Base-by-base conservation (phyloP, 2,329 filamentous ascomycete species). In the Fusarium aywerte region DNA sequence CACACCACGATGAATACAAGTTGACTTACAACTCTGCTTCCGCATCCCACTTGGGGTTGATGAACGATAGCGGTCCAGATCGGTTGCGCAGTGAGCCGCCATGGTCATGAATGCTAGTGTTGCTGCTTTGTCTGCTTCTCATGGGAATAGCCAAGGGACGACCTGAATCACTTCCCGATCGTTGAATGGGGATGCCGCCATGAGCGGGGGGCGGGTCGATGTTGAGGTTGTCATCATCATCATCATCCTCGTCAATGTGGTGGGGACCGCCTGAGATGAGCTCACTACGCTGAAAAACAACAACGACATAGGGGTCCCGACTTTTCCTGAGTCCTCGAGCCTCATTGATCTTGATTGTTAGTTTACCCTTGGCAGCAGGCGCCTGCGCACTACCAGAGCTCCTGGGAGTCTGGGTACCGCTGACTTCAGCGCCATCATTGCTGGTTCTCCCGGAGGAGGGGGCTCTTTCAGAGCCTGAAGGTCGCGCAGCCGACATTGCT, bases 271-370 rank as follows among this genome's bases (percentile, higher is more conserved):
- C 90, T 1, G 96, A 98, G 56, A 99, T 97, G 72, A 97, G 90
- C 78, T 99, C 96, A 75, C 95, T 97, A 77, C 93, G 92, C 78
- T 99, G 96, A 75, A 98, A 99, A 25, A 97, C 94, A 60, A 92
- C 97, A 12, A 99, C 93, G 51, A 97, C 92, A 74, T 99, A 99
- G 2, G 96, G 96, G 74, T 97, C 92, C 60, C 89, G 88, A 75
- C 93, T 93, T 58, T 89, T 92, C 62, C 91, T 87, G 51, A 99
- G 81, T 11, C 92, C 92, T 73, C 93, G 87, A 45, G 91, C 96
- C 77, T 97, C 93, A 49, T 89, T 85, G 54, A 99, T 96, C 76
- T 92, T 93, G 72, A 99, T 92, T 32, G 90, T 92, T 57, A 99
- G 84, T 78, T 96, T 97, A 59, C 96, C 96, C 77, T 92, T 95